Evolutionary conservation across 805 yeast species (phyloP).

Genomic region (Candida golubevii): DNA sequence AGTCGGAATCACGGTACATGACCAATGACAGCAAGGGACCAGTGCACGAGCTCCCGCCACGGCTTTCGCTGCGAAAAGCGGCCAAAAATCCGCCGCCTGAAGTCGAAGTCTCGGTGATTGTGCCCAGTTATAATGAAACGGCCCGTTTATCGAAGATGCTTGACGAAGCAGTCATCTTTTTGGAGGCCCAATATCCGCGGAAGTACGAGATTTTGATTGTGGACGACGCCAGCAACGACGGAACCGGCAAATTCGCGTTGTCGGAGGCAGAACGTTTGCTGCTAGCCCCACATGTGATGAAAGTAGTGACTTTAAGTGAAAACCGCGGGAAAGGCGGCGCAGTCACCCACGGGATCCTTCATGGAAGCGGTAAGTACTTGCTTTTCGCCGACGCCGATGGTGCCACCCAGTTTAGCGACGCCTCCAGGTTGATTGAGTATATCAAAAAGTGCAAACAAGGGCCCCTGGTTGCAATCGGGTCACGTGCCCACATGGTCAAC

Average conservation of each 20-base stretch:
- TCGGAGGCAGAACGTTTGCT: constrained; percentile 48
- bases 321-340: constrained; percentile 95
- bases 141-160: constrained; percentile 66
- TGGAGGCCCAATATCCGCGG: constrained; percentile 33
- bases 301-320: constrained; percentile 63
- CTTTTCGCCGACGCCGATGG: constrained; percentile 98
- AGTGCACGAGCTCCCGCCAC: constrained; percentile 30
- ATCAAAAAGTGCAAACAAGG: constrained; percentile 27
- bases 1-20: constrained; percentile 49
- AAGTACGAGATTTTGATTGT: constrained; percentile 77
- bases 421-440: constrained; percentile 45
- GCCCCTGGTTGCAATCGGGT: constrained; percentile 78
- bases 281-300: constrained; percentile 53
- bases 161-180: constrained; percentile 58
- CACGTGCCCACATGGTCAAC: constrained; percentile 94
- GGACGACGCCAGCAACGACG: constrained; percentile 89
- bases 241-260: constrained; percentile 70
- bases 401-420: constrained; percentile 78
- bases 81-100: constrained; percentile 5
- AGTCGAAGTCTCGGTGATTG: constrained; percentile 62
- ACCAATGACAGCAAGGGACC: constrained; percentile 41
- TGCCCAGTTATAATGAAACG: constrained; percentile 93
- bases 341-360: constrained; percentile 85
- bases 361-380: constrained; percentile 64
- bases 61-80: constrained; percentile 15